Evolutionary conservation across 2,329 filamentous ascomycete genomes (phyloP), one percentile per base, ranked within the genome.

Genomic region (Ceratocystis papillata): DNA sequence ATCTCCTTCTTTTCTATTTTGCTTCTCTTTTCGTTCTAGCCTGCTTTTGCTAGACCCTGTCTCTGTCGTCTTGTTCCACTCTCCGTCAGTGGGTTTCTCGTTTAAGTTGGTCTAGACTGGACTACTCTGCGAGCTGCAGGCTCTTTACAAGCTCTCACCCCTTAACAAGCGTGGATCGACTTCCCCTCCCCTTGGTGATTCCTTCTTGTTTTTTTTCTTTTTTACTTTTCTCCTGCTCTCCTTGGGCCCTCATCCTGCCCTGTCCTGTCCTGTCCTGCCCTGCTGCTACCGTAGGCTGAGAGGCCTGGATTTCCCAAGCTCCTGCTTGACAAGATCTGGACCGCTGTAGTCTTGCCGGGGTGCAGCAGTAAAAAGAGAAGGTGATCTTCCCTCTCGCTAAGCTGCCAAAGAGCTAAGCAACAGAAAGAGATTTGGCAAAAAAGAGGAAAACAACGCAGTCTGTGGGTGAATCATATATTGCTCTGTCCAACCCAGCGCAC

Each of bases 281-380:
- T 20, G 20, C 15, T 30, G 15, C 28, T 59, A 33, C 53, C 33
- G 53, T 30, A 37, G 25, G 53, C 28, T n/a, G 53, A 20, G 53
- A 59, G 17, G 53, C 53, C 53, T 59, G 25, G 33, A 37, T 59
- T 59, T 59, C 25, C 53, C 53, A 33, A 33, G 25, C 28, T 37
- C 30, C 28, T 25, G n/a, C 28, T 59, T 59, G 53, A 33, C 53
- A 59, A 25, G 53, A 59, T 59, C 53, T 59, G 33, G 53, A 59
- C 53, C 53, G 6, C 28, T 30, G 28, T 7, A 15, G 28, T 30
- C 28, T 33, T 59, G 28, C 53, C 22, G 53, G 53, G 53, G 53
- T 37, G 3, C 28, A 30, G 12, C 15, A 59, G 17, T 30, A 59
- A 59, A 59, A 57, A 4, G 28, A 59, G 53, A 59, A 59, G 53